These are phyloP conservation scores for Trebouxiophyceae sp. DNA, from an alignment of 163 green algal species.

Conservation along the genomic window DNA sequence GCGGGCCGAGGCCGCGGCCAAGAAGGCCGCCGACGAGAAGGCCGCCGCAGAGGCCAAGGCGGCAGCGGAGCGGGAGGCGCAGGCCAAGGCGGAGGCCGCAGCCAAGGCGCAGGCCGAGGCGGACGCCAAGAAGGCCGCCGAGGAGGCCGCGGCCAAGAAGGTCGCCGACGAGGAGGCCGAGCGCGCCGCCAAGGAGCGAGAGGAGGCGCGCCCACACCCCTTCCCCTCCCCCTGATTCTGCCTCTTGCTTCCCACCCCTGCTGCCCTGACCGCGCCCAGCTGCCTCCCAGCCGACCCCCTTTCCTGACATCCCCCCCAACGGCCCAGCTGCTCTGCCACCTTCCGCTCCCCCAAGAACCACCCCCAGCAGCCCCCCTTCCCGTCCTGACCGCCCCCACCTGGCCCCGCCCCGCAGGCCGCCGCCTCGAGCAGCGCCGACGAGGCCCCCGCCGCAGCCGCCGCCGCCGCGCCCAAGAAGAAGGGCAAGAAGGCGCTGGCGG, in stretches of 20 bases:
- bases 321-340: neutral
- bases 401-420: too few species aligned
- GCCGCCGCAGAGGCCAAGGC: neutral
- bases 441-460: neutral
- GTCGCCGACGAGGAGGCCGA: too few species aligned
- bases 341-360: neutral
- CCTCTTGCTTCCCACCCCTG: neutral
- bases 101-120: neutral
- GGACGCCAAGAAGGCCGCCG: neutral
- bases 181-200: too few species aligned
- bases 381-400: too few species aligned
- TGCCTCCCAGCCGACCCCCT: neutral
- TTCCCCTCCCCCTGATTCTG: neutral
- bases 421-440: neutral
- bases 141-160: neutral
- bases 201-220: too few species aligned
- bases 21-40: slow-evolving; percentile 2
- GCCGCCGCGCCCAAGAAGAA: neutral
- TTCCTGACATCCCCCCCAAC: neutral
- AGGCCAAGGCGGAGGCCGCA: neutral
- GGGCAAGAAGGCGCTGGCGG: neutral
- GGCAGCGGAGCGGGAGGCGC: neutral
- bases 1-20: neutral
- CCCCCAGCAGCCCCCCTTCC: neutral
- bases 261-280: neutral